A percentile compares a stretch with the other conserved stretches of the same genome.
Evolutionary conservation across 2,329 filamentous ascomycete species (phyloP).

Genomic region (Tolypocladium sp.): DNA sequence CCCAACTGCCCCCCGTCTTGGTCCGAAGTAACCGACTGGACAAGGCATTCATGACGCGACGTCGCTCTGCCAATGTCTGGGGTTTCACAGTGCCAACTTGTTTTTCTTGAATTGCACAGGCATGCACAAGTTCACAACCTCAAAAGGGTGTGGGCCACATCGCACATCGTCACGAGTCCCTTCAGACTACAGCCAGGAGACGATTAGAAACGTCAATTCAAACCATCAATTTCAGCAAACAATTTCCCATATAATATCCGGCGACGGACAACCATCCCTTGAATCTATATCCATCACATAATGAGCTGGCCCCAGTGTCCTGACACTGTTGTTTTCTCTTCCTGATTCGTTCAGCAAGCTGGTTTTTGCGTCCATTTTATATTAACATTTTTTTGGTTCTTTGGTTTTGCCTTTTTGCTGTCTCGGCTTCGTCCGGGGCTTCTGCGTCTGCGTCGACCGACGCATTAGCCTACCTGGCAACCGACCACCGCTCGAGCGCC

Average conservation of each 20-base stretch:
- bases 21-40: neutral
- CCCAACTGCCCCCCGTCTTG: neutral
- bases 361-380: constrained; percentile 3
- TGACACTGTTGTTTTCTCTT: constrained; percentile 15
- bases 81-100: too few species aligned
- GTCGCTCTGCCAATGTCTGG: neutral
- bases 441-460: neutral
- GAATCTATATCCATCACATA: constrained; percentile 29
- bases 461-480: neutral
- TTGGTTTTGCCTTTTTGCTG: neutral
- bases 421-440: neutral
- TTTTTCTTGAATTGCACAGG: neutral
- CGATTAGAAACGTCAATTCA: neutral
- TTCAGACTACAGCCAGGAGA: neutral
- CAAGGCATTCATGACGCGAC: neutral
- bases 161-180: too few species aligned
- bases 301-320: constrained; percentile 8
- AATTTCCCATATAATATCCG: constrained; percentile 20
- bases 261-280: constrained; percentile 29
- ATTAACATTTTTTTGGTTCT: constrained; percentile 8
- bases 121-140: neutral
- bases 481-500: neutral
- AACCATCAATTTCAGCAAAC: constrained; percentile 3
- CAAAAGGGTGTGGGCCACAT: neutral
- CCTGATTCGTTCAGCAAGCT: constrained; percentile 9